phyloP scores from a whole-genome alignment of 2,329 filamentous ascomycete genomes.

The Epichloe coenophiala region DNA sequence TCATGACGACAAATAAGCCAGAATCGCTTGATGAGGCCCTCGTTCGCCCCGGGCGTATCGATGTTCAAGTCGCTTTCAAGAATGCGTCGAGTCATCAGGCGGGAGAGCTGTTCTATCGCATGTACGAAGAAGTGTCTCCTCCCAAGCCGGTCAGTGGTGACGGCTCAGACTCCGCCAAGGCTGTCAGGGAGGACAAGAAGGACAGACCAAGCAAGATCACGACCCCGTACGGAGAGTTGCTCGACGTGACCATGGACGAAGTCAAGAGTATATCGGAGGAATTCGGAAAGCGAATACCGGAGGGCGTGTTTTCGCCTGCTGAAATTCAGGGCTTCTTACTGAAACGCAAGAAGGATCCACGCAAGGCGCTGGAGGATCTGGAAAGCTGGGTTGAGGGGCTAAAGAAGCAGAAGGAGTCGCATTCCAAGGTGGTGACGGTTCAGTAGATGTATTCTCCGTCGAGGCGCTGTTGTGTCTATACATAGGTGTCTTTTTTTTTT shows the following conservation, averaged over 20 bases:
- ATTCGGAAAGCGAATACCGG: constrained; percentile 41
- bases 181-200: not conserved
- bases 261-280: constrained; percentile 29
- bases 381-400: constrained; percentile 39
- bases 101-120: constrained; percentile 43
- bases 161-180: not conserved
- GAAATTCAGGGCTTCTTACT: constrained; percentile 53
- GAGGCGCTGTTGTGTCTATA: no score
- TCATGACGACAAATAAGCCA: constrained; percentile 72
- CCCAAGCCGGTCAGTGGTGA: constrained; percentile 2
- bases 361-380: constrained; percentile 39
- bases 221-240: constrained; percentile 6
- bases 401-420: constrained; percentile 34
- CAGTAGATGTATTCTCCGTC: constrained; percentile 15
- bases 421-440: constrained; percentile 33
- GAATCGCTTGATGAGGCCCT: constrained; percentile 61
- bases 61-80: constrained; percentile 52
- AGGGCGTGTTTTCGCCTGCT: constrained; percentile 40
- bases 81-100: constrained; percentile 42
- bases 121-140: constrained; percentile 34
- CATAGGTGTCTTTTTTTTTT: no score
- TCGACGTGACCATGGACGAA: constrained; percentile 24
- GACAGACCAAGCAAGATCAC: not conserved
- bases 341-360: constrained; percentile 45
- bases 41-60: constrained; percentile 59